Conservation (phyloP, 768 basidiomycete species). For the Suillus occidentalis region DNA sequence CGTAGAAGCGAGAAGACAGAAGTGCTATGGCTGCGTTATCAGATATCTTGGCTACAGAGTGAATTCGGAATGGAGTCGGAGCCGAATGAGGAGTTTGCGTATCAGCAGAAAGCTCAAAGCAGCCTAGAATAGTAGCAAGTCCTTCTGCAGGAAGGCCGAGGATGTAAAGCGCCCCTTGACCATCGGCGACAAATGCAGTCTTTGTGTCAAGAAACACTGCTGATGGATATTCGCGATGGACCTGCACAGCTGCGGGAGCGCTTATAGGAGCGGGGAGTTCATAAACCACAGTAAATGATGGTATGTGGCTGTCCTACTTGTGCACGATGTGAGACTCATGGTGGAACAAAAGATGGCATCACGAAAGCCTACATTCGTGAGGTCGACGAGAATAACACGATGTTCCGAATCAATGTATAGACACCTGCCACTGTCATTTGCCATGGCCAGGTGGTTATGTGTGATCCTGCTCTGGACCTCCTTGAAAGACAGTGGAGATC, state of each 20-base stretch:
- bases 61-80: constrained; percentile 39
- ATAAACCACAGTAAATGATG: constrained; percentile 56
- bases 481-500: constrained; percentile 66
- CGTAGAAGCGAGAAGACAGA: constrained; percentile 60
- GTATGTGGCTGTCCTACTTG: constrained; percentile 51
- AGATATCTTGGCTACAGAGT: constrained; percentile 35
- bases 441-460: constrained; percentile 74
- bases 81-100: constrained; percentile 22
- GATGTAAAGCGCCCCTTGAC: constrained; percentile 65
- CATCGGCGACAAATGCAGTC: constrained; percentile 63
- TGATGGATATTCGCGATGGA: constrained; percentile 76
- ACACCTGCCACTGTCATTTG: constrained; percentile 44
- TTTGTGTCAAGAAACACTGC: constrained; percentile 52
- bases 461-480: constrained; percentile 84
- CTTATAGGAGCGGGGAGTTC: constrained; percentile 59
- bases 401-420: constrained; percentile 69
- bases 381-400: constrained; percentile 56
- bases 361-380: constrained; percentile 53
- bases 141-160: constrained; percentile 44
- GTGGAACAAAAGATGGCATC: constrained; percentile 1
- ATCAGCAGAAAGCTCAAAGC: constrained; percentile 43
- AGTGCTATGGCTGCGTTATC: constrained; percentile 45
- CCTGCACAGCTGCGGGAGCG: constrained; percentile 36
- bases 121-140: constrained; percentile 48
- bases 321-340: constrained; percentile 12